Percentiles rank a stretch among this genome's conserved stretches.
Conservation (phyloP, 2,329 filamentous ascomycete genomes). For the Nannizzia gypsea region DNA sequence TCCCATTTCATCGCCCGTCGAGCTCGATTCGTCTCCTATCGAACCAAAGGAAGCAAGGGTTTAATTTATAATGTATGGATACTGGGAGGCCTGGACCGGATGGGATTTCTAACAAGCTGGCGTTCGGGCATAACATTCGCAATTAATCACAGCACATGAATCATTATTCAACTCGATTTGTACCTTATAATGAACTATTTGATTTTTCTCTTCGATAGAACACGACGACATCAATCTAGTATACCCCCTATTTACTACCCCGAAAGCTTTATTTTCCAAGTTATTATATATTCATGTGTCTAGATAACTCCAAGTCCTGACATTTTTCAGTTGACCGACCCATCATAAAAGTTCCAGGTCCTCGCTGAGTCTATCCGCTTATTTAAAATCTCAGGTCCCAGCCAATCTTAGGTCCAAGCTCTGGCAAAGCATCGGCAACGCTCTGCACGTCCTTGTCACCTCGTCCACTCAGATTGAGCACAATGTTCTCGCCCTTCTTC, state of each 20-base stretch:
- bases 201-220: background rate
- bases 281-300: too few relatives aligned
- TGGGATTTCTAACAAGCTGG: background rate
- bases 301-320: background rate
- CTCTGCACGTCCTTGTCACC: constrained; percentile 99
- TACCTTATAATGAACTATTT: background rate
- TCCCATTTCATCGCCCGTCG: background rate
- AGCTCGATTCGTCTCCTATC: background rate
- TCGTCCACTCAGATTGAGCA: constrained; percentile 84
- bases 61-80: background rate
- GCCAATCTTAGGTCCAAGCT: constrained; percentile 74
- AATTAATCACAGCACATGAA: background rate
- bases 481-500: constrained; percentile 75
- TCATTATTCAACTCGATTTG: background rate
- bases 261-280: background rate
- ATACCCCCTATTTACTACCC: background rate
- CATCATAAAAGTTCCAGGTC: background rate
- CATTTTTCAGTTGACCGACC: background rate
- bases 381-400: constrained; percentile 50
- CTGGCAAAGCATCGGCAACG: constrained; percentile 86
- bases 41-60: background rate
- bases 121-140: background rate
- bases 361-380: too few relatives aligned
- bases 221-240: background rate
- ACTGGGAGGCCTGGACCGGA: background rate